Evolutionary conservation across 2,329 filamentous ascomycete species (phyloP), one percentile per base, ranked within the genome.

Genomic region (Ophiostoma perfectum): DNA sequence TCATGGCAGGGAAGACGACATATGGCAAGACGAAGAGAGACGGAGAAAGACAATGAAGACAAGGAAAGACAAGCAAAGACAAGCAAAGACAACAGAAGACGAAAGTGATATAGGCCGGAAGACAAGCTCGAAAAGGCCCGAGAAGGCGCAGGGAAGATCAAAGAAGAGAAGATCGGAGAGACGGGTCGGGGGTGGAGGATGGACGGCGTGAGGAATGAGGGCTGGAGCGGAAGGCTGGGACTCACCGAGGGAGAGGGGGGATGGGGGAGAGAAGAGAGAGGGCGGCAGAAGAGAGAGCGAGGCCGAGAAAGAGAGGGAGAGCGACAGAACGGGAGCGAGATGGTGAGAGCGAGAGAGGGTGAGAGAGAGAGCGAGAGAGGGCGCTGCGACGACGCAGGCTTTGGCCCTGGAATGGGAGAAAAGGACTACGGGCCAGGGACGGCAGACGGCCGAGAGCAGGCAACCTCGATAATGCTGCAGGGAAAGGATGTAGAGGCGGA

Each of bases 131-230:
- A 27, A 27, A 27, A 27, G 27, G 27, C 27, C 27, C 27, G 27
- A 27, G 27, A 27, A 27, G 27, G 27, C 27, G 27, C 27, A 27
- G 27, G 27, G 27, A 27, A 62, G 44, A 65, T 18, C n/a, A 44
- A 63, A 58, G 65, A 45, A 63, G 60, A 63, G 14, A 44, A 41
- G 60, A 63, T 63, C 39, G 60, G 39, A 63, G 5, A 42, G 58
- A 42, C 16, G 58, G 60, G 11, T 41, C 16, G 16, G 18, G 27
- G 16, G 38, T 41, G 38, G 60, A 63, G 14, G 60, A 63, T 38
- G 60, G 27, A 41, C 11, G 60, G 39, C 60, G 39, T 42, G 14
- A 42, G 60, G 38, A 42, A 42, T 41, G 39, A 63, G 36, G 60
- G 60, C 60, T 41, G 16, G 14, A 47, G n/a, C 7, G 9, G 49